Base-by-base conservation (phyloP, 1,139 yeast species). In the Diutina mesorugosa region DNA sequence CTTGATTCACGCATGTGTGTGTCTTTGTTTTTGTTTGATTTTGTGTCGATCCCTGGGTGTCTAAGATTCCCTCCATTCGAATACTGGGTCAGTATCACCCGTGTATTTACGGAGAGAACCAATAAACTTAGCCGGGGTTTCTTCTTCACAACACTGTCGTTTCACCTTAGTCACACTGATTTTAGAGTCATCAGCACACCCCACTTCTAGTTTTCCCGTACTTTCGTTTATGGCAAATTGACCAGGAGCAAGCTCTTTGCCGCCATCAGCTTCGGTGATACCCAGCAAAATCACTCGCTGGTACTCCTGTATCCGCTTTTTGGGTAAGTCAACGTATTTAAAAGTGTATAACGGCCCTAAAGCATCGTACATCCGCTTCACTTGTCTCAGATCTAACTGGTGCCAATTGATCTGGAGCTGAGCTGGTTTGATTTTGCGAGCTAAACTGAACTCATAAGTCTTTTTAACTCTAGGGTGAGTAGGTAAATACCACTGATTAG, bases 301-400 rank as follows among this genome's bases (percentile, higher is more conserved):
- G 46, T 50, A 59, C 46, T 63, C 73, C 57, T 61, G 63, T 56
- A 64, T 67, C 57, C 71, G 70, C 58, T 70, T 69, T 59, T 67
- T 72, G 14, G 59, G 60, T 4, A 67, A 58, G 35, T 68, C 64
- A 47, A 72, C 75, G 50, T 58, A 60, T 28, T 77, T 79, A 64
- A 71, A 79, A 0, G 88, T 72, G 62, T 73, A 77, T 18, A 87
- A 62, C 0, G 83, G 76, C 0, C 95, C 95, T 56, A 88, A 66
- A 0, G 87, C 84, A 60, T 79, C 79, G 55, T 69, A 66, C 56
- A 76, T 67, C 41, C 83, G 71, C 38, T 75, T 62, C 0, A 87
- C 69, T 6, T 73, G 67, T 1, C 68, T 61, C 0, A 83, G 65
- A 1, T 76, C 61, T 55, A 68, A 65, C 4, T 53, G 55, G 0